A percentile compares a stretch with the other conserved stretches of the same genome.
phyloP scores from a whole-genome alignment of 1,139 yeast species.

The Debaryomyces udenii region DNA sequence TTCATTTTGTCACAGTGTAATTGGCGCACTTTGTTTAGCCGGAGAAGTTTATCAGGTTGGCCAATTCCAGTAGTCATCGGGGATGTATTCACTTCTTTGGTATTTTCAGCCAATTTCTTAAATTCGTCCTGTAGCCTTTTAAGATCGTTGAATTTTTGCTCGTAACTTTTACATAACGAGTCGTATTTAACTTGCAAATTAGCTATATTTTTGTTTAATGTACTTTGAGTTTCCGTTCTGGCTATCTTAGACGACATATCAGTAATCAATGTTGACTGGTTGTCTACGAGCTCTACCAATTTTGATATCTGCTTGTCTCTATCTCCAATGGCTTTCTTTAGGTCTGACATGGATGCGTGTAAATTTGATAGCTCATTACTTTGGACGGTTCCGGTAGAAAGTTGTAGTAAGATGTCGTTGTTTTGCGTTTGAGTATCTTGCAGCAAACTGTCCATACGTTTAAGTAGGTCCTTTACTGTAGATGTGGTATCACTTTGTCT shows the following conservation, averaged over 20 bases:
- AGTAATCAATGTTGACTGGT: slow-evolving; percentile 3
- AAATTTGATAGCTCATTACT: slow-evolving; percentile 5
- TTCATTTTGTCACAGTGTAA: slow-evolving; percentile 32
- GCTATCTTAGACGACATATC: background rate
- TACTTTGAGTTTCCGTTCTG: slow-evolving; percentile 12
- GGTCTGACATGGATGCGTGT: slow-evolving; percentile 1
- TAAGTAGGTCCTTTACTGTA: background rate
- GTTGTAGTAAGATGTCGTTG: slow-evolving; percentile 10
- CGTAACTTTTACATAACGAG: slow-evolving; percentile 27
- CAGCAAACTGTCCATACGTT: slow-evolving; percentile 4
- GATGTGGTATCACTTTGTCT: background rate
- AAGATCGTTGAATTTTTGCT: slow-evolving; percentile 29
- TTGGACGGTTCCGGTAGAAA: slow-evolving; percentile 8
- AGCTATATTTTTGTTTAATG: slow-evolving; percentile 19
- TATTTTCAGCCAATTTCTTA: slow-evolving; percentile 21
- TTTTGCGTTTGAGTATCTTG: slow-evolving; percentile 9
- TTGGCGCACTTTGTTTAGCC: slow-evolving; percentile 31
- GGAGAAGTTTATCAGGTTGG: slow-evolving; percentile 6
- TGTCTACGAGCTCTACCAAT: slow-evolving; percentile 5
- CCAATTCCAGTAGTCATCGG: background rate
- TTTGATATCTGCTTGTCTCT: slow-evolving; percentile 4
- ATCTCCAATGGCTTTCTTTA: background rate
- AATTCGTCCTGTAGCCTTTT: slow-evolving; percentile 28
- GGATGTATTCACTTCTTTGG: background rate
- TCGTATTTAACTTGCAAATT: slow-evolving; percentile 24